Conservation (phyloP, 2,329 filamentous ascomycete species). For the Aspergillus jensenii region DNA sequence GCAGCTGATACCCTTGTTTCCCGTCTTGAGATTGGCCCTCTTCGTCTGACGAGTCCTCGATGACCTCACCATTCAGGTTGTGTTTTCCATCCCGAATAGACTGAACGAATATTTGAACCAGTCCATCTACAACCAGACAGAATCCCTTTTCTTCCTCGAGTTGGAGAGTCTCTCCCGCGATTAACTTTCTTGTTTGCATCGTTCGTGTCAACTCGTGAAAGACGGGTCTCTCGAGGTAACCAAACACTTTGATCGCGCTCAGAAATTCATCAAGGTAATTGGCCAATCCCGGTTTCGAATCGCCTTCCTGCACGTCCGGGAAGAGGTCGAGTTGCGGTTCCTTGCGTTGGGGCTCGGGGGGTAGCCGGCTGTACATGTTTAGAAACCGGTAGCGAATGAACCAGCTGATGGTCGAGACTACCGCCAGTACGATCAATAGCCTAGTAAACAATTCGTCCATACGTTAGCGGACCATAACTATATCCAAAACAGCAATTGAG, state of each 20-base stretch:
- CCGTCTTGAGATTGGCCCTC: conserved; percentile 63
- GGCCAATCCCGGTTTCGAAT: conserved; percentile 84
- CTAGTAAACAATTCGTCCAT: conserved; percentile 40
- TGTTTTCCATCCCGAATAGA: conserved; percentile 59
- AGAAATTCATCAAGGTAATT: conserved; percentile 98
- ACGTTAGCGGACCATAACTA: conserved; percentile 3
- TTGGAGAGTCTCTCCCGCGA: conserved; percentile 91
- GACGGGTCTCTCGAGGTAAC: conserved; percentile 91
- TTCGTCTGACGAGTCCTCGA: conserved; percentile 61
- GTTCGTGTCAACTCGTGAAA: conserved; percentile 97
- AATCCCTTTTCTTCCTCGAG: conserved; percentile 98
- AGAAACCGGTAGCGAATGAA: conserved; percentile 92
- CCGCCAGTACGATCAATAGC: conserved; percentile 71
- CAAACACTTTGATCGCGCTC: conserved; percentile 98
- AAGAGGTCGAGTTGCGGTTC: conserved; percentile 95
- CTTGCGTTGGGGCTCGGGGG: conserved; percentile 91
- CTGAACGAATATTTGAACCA: conserved; percentile 98
- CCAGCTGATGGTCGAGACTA: conserved; percentile 88
- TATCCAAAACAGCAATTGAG: neutral
- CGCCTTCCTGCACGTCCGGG: conserved; percentile 85
- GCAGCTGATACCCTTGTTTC: conserved; percentile 85
- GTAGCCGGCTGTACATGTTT: conserved; percentile 93
- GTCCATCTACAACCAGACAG: conserved; percentile 91
- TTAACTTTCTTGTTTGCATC: conserved; percentile 96
- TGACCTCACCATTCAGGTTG: conserved; percentile 42